A percentile compares a stretch with the other conserved stretches of the same genome.
Evolutionary conservation across 2,329 filamentous ascomycete genomes (phyloP).

Genomic region (Decorospora gaudefroyi): DNA sequence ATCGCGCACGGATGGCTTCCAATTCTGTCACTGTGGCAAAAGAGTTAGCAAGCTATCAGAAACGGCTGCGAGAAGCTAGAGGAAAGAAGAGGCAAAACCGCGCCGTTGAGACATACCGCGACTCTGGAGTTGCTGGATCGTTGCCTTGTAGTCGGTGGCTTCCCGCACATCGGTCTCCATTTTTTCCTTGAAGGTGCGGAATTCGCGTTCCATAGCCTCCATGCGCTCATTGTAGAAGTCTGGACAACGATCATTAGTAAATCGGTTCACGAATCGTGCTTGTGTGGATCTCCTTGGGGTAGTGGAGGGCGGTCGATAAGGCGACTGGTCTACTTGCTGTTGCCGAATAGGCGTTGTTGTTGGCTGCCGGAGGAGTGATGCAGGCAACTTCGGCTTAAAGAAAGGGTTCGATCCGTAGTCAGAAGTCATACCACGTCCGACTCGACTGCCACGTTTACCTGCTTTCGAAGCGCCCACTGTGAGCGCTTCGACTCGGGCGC

Average conservation of each 20-base stretch:
- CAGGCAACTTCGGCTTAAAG: conserved; percentile 24
- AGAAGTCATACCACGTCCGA: conserved; percentile 37
- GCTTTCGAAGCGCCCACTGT: conserved; percentile 29
- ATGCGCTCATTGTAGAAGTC: conserved; percentile 80
- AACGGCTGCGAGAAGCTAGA: too few relatives aligned
- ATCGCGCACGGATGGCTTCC: conserved; percentile 57
- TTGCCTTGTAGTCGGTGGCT: conserved; percentile 71
- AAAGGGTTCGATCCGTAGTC: conserved; percentile 34
- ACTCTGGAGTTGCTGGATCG: conserved; percentile 72
- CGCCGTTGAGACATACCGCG: conserved; percentile 62
- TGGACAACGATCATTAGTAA: conserved; percentile 71
- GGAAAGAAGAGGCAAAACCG: background rate
- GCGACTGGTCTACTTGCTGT: conserved; percentile 14
- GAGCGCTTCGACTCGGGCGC: conserved; percentile 32
- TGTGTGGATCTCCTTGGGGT: conserved; percentile 45
- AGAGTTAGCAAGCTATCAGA: background rate
- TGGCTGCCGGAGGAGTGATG: conserved; percentile 32
- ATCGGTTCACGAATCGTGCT: conserved; percentile 67
- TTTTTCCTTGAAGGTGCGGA: conserved; percentile 70
- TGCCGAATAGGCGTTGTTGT: conserved; percentile 30
- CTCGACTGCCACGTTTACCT: conserved; percentile 23
- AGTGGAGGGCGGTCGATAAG: conserved; percentile 21
- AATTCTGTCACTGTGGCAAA: conserved; percentile 58
- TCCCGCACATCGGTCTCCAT: conserved; percentile 71
- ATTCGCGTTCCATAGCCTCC: conserved; percentile 74